phyloP scores from a whole-genome alignment of 2,329 filamentous ascomycete genomes.

The Xylariaceae sp. region DNA sequence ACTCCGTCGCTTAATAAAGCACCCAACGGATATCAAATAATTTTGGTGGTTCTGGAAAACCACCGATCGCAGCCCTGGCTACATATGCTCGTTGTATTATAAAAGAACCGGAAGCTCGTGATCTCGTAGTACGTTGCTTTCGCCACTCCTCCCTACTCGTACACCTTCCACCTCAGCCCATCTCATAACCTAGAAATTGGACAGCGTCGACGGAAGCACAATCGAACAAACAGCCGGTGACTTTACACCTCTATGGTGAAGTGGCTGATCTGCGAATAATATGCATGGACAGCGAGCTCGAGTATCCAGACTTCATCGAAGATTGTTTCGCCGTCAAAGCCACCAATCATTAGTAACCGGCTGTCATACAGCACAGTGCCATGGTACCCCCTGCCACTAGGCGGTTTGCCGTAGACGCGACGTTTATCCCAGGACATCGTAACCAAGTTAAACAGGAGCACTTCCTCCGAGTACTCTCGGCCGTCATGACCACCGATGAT shows the following conservation, averaged over 20 bases:
- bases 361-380: constrained; percentile 63
- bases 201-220: not conserved
- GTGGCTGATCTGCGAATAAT: constrained; percentile 70
- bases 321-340: constrained; percentile 64
- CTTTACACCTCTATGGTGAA: constrained; percentile 62
- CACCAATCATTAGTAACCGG: constrained; percentile 60
- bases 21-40: not conserved
- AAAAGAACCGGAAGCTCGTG: constrained; percentile 4
- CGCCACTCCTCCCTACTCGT: constrained; percentile 3
- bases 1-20: not conserved
- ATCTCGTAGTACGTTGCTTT: constrained; percentile 9
- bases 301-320: constrained; percentile 65
- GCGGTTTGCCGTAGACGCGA: constrained; percentile 59
- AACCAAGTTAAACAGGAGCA: constrained; percentile 64
- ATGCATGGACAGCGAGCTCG: constrained; percentile 65
- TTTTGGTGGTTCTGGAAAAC: not conserved
- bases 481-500: constrained; percentile 68
- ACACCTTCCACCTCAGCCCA: not conserved
- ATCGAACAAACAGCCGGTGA: too few relatives aligned
- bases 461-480: constrained; percentile 64
- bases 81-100: constrained; percentile 9
- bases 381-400: constrained; percentile 63
- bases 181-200: too few relatives aligned
- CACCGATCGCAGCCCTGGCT: not conserved
- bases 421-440: constrained; percentile 71